Evolutionary conservation across 305 asterid genomes (phyloP).

Genomic region (Plantago rigida): DNA sequence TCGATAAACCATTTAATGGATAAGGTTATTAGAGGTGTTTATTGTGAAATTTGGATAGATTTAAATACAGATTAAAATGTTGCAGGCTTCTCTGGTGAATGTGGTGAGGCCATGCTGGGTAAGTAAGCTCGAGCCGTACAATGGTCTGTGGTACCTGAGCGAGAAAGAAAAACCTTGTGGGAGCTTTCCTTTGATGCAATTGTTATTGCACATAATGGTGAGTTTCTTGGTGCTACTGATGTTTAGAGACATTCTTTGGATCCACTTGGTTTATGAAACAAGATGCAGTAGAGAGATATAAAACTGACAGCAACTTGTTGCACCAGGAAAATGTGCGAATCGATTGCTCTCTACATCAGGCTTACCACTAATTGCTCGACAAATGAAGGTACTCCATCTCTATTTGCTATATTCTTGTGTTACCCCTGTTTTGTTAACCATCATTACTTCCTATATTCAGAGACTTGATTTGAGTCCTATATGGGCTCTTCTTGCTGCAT

Average conservation of each 20-base stretch:
- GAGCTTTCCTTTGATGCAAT: slow-evolving; percentile 74
- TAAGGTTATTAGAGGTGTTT: not conserved
- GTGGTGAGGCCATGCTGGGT: slow-evolving; percentile 91
- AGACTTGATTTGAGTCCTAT: slow-evolving; percentile 77
- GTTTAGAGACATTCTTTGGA: not conserved
- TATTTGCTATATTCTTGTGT: slow-evolving; percentile 17
- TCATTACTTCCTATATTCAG: slow-evolving; percentile 35
- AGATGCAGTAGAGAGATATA: not conserved
- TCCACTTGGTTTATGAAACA: no score
- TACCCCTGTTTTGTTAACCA: slow-evolving; percentile 20
- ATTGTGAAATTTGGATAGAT: slow-evolving; percentile 18
- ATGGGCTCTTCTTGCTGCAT: slow-evolving; percentile 94
- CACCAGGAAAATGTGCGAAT: slow-evolving; percentile 94
- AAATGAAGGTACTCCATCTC: slow-evolving; percentile 66
- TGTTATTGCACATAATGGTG: slow-evolving; percentile 93
- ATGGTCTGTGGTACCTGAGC: slow-evolving; percentile 82
- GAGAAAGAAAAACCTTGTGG: slow-evolving; percentile 84
- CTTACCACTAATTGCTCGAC: slow-evolving; percentile 79
- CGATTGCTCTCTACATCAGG: slow-evolving; percentile 83
- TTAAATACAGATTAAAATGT: slow-evolving; percentile 24
- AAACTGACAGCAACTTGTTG: slow-evolving; percentile 16
- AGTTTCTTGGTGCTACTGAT: slow-evolving; percentile 20
- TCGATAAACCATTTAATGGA: no score
- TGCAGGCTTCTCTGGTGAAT: slow-evolving; percentile 61
- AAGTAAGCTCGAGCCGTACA: slow-evolving; percentile 70